Evolutionary conservation across 1,139 yeast species (phyloP), one percentile per base, ranked within the genome.

Genomic region (Protomyces gravidus): DNA sequence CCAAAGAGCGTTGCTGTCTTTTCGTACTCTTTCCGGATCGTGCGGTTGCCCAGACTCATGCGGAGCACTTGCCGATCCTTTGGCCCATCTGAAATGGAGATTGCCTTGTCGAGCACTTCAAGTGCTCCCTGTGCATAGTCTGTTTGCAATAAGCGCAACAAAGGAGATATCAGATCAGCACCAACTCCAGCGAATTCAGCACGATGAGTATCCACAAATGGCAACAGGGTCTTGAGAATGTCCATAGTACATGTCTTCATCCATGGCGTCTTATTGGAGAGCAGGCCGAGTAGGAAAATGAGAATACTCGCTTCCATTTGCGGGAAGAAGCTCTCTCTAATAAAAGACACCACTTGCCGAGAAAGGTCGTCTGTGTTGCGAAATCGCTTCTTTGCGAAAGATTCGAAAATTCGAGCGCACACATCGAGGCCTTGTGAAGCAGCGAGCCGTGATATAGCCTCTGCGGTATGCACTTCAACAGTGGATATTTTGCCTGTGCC

Each of bases 151-250:
- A 94, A 75, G 55, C 97, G 77, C 64, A 94, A 75, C 56, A 94
- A 75, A 0, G 99, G 98, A 1, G 96, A 86, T 3, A 94, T 87
- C 60, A 92, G 76, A 69, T 92, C 98, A 0, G 98, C 98, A 4
- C 98, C 98, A 50, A 89, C 85, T 1, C 95, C 95, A 45, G 81
- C 78, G 69, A 89, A 89, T 66, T 86, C 96, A 17, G 86, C 89
- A 55, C 86, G 76, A 55, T 82, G 82, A 61, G 90, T 76, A 68
- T 92, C 92, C 11, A 90, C 84, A 62, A 80, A 75, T 1, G 96
- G 94, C 65, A 94, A 80, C 9, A 92, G 72, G 52, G 82, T 80
- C 65, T 86, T 85, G 65, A 94, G 76, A 2, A 89, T 72, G 51
- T 82, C 84, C 82, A 94, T 78, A 0, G 94, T 82, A 70, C 92